Evolutionary conservation across 2,329 filamentous ascomycete species (phyloP).

Genomic region (Colletotrichum chrysophilum): DNA sequence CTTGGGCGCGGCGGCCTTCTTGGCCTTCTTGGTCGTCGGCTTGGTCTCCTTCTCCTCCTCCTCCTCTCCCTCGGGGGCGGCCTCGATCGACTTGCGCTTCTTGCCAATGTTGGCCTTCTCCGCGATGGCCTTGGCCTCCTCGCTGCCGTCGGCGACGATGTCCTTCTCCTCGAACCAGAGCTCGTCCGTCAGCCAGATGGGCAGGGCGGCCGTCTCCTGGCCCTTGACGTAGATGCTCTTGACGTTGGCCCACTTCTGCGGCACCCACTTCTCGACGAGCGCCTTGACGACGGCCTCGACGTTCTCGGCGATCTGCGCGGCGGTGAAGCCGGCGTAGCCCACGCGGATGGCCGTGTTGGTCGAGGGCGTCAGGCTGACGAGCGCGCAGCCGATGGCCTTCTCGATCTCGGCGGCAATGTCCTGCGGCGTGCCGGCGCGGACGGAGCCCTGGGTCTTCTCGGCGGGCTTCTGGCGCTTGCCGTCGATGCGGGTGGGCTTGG

Average conservation of each 20-base stretch:
- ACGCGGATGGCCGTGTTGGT: conserved; percentile 83
- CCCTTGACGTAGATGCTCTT: conserved; percentile 90
- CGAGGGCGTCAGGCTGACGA: conserved; percentile 79
- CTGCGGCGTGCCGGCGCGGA: conserved; percentile 59
- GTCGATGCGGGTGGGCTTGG: conserved; percentile 65
- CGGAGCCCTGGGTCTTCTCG: conserved; percentile 49
- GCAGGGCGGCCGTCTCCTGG: conserved; percentile 83
- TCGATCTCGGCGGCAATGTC: conserved; percentile 83
- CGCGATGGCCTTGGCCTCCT: conserved; percentile 52
- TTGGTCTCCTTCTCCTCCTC: conserved; percentile 37
- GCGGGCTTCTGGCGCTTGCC: conserved; percentile 62
- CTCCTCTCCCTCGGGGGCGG: conserved; percentile 32
- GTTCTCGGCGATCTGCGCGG: conserved; percentile 82
- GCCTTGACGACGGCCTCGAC: conserved; percentile 72
- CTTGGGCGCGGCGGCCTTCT: conserved; percentile 25
- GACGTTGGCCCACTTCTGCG: conserved; percentile 87
- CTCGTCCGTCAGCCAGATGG: conserved; percentile 94
- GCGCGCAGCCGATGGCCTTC: conserved; percentile 75
- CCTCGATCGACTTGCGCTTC: conserved; percentile 61
- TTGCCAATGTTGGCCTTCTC: conserved; percentile 67
- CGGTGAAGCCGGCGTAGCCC: conserved; percentile 74
- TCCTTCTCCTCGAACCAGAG: conserved; percentile 84
- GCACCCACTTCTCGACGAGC: conserved; percentile 79
- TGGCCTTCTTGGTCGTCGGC: conserved; percentile 45
- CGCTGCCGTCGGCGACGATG: conserved; percentile 66